Percentiles rank a stretch among this genome's conserved stretches.
phyloP scores from a whole-genome alignment of 1,284 basidiomycete genomes.

The Sanghuangporus baumii region DNA sequence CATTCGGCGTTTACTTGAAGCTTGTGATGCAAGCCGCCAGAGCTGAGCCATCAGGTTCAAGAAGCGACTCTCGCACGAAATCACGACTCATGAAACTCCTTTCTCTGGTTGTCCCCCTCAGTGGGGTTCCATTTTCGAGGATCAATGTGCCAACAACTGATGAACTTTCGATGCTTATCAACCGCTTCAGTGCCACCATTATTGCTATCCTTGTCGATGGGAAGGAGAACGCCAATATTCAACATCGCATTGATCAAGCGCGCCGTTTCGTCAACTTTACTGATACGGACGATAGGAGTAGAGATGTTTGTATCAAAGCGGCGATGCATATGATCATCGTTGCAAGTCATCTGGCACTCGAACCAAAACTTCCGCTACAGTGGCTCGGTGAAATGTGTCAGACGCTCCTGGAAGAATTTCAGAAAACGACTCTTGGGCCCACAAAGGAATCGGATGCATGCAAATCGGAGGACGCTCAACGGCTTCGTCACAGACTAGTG shows the following conservation, averaged over 20 bases:
- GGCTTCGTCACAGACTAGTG: neutral
- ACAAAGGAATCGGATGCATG: constrained; percentile 19
- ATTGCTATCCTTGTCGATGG: constrained; percentile 75
- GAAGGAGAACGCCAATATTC: constrained; percentile 37
- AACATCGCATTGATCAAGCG: constrained; percentile 53
- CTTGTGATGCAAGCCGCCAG: constrained; percentile 57
- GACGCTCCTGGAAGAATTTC: constrained; percentile 54
- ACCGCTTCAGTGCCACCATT: constrained; percentile 77
- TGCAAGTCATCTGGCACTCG: constrained; percentile 52
- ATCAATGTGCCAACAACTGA: constrained; percentile 44
- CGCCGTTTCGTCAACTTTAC: constrained; percentile 67
- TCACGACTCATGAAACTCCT: constrained; percentile 67
- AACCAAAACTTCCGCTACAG: constrained; percentile 49
- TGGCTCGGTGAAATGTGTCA: constrained; percentile 69
- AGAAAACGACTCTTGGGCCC: neutral
- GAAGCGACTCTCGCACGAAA: constrained; percentile 34
- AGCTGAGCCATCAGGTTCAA: constrained; percentile 27
- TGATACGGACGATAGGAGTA: constrained; percentile 63
- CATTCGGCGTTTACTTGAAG: constrained; percentile 80
- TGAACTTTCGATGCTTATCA: constrained; percentile 79
- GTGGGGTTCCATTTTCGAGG: constrained; percentile 60
- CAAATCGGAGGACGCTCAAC: constrained; percentile 4
- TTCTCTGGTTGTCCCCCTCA: constrained; percentile 75
- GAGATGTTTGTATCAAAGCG: constrained; percentile 71
- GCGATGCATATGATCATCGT: constrained; percentile 73